phyloP scores from a whole-genome alignment of 2,329 filamentous ascomycete species.

The Colletotrichum orbiculare region DNA sequence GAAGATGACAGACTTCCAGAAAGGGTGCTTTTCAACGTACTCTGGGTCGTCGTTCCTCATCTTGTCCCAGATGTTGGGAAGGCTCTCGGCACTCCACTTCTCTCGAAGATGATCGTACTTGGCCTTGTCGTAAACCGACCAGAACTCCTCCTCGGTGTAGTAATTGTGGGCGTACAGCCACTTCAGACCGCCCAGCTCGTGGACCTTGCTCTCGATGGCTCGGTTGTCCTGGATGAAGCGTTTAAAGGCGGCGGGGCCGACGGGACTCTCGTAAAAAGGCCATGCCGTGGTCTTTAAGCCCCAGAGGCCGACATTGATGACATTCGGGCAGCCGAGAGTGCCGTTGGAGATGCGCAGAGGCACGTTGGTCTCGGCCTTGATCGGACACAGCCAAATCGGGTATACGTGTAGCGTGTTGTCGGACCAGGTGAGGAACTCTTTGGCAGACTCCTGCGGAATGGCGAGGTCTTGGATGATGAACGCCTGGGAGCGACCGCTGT shows the following conservation, averaged over 20 bases:
- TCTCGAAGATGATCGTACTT: constrained; percentile 68
- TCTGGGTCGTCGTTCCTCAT: constrained; percentile 53
- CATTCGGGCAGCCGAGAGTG: constrained; percentile 29
- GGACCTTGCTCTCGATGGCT: constrained; percentile 67
- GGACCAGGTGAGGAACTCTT: constrained; percentile 45
- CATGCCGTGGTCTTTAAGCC: constrained; percentile 19
- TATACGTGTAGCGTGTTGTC: constrained; percentile 40
- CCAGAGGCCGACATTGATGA: constrained; percentile 26
- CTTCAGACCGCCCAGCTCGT: constrained; percentile 72
- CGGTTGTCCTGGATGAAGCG: constrained; percentile 65
- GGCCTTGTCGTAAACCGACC: constrained; percentile 68
- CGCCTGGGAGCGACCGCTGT: constrained; percentile 63
- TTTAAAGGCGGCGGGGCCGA: constrained; percentile 13
- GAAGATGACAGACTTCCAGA: not conserved
- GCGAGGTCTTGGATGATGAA: constrained; percentile 74
- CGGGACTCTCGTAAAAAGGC: not conserved
- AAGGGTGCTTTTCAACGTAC: constrained; percentile 7
- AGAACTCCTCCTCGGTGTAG: constrained; percentile 75
- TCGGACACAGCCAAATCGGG: constrained; percentile 45
- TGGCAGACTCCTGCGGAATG: constrained; percentile 62
- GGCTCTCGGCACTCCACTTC: constrained; percentile 67
- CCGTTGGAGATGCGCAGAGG: constrained; percentile 38
- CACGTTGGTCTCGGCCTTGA: constrained; percentile 26
- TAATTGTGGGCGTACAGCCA: constrained; percentile 77
- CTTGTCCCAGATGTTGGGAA: constrained; percentile 76